A percentile compares a stretch with the other conserved stretches of the same genome.
These are phyloP conservation scores for Ambrosiella beaveri DNA, from an alignment of 2,329 filamentous ascomycete species.

Conservation along the genomic window DNA sequence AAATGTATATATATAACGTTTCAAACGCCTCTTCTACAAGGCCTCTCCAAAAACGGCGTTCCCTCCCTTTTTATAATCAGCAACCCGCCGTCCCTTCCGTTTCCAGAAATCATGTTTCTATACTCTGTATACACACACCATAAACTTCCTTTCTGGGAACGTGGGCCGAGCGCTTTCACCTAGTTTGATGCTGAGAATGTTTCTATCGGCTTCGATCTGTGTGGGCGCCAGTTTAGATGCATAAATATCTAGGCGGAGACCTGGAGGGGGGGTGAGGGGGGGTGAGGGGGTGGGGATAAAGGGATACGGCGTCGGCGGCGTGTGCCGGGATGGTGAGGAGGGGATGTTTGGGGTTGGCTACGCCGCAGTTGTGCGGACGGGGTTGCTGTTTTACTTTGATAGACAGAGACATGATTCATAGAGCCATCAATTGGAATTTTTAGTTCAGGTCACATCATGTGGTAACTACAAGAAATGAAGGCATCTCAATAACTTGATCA, in stretches of 20 bases:
- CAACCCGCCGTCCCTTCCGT: neutral
- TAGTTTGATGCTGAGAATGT: too few species aligned
- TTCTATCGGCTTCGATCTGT: neutral
- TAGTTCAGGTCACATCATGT: too few species aligned
- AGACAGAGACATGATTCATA: too few species aligned
- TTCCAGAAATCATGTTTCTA: neutral
- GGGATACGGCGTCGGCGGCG: neutral
- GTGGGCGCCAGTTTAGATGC: neutral
- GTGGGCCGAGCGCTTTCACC: too few species aligned
- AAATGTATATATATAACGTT: neutral
- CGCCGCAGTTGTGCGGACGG: neutral
- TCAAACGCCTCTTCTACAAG: neutral
- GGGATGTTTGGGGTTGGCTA: neutral
- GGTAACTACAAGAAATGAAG: too few species aligned
- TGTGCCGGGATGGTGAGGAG: neutral
- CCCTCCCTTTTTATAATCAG: neutral
- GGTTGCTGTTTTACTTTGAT: too few species aligned
- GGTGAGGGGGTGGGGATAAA: neutral
- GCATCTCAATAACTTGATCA: too few species aligned
- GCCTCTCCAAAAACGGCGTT: neutral
- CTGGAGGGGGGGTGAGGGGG: neutral
- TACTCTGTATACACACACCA: neutral
- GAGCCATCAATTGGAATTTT: too few species aligned
- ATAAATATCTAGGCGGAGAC: neutral
- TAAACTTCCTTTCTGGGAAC: neutral